Evolutionary conservation across 306 rosid genomes (phyloP).

Genomic region (Vigna hirtella): DNA sequence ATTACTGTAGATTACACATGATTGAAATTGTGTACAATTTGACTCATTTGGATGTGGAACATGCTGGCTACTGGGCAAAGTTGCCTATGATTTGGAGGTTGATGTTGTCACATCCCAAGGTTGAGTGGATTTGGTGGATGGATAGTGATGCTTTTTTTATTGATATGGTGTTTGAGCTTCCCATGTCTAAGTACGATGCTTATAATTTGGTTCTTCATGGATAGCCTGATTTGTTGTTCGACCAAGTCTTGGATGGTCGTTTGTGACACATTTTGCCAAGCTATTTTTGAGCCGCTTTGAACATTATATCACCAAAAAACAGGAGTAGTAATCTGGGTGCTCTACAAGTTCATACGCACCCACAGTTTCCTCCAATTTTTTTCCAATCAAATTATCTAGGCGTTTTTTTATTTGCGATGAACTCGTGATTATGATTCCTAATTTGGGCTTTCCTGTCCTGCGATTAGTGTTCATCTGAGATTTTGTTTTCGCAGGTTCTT

Average conservation of each 20-base stretch:
- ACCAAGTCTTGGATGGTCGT: constrained; percentile 84
- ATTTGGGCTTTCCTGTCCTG: no score
- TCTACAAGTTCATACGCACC: no score
- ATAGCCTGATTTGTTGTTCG: constrained; percentile 90
- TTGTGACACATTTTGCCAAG: no score
- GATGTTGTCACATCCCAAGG: constrained; percentile 95
- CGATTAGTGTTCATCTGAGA: no score
- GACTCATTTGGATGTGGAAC: constrained; percentile 93
- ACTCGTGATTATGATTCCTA: no score
- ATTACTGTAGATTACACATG: constrained; percentile 92
- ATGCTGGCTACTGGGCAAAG: constrained; percentile 97
- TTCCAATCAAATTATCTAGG: no score
- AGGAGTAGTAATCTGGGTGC: no score
- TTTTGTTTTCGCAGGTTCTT: no score
- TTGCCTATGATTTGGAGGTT: constrained; percentile 85
- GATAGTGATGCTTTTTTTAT: constrained; percentile 97
- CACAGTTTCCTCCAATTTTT: no score
- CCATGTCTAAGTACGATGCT: constrained; percentile 64
- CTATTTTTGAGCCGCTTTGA: no score
- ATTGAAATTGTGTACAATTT: constrained; percentile 93
- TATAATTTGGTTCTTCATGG: constrained; percentile 92
- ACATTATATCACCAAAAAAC: no score
- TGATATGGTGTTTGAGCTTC: constrained; percentile 89
- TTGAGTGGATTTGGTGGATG: constrained; percentile 99
- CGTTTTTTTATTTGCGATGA: no score